Conservation (phyloP, 129 eudicot genomes). For the Ambrosia artemisiifolia region DNA sequence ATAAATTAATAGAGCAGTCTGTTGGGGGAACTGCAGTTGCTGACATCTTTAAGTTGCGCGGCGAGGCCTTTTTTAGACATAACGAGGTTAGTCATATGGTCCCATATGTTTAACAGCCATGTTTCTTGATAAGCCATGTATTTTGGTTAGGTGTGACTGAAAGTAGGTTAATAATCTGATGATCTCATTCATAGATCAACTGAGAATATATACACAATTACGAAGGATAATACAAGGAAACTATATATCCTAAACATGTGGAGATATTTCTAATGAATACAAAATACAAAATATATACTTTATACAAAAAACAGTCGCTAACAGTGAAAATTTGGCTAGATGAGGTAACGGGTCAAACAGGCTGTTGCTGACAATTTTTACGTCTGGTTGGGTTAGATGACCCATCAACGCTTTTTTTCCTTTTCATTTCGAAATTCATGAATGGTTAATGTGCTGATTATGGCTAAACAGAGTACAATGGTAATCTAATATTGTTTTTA, state of each 20-base stretch:
- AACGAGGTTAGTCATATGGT: constrained; percentile 56
- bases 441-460: not conserved
- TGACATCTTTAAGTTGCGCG: constrained; percentile 73
- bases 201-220: no score
- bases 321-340: not conserved
- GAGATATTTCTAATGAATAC: no score
- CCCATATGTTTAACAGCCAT: not conserved
- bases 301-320: no score
- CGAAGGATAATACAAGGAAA: no score
- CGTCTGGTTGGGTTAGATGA: not conserved
- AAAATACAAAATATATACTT: no score
- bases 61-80: constrained; percentile 83
- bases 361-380: not conserved
- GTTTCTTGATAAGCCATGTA: not conserved
- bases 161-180: not conserved
- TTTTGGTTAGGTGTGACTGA: not conserved
- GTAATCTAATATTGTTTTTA: not conserved
- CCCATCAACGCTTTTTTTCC: not conserved
- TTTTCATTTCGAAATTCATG: not conserved
- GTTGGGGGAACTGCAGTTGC: constrained; percentile 74
- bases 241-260: no score
- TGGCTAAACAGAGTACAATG: not conserved
- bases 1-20: constrained; percentile 66
- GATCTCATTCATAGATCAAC: no score
- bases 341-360: not conserved